Conservation (phyloP, 768 basidiomycete species). For the Pleurotus tuber-regium region DNA sequence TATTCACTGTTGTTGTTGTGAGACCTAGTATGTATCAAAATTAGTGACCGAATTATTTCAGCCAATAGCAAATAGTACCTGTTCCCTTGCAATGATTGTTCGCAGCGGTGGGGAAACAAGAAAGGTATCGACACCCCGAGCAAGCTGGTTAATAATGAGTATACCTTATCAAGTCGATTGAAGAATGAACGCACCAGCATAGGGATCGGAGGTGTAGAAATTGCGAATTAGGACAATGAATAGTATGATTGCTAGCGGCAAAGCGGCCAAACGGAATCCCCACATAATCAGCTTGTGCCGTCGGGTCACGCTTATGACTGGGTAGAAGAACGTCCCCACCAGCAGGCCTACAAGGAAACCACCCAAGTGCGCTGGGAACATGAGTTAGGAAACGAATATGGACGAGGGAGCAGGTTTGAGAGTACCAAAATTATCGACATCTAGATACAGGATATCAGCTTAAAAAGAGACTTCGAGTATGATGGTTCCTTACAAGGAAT, state of each 20-base stretch:
- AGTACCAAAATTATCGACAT: slow-evolving; percentile 87
- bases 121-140: slow-evolving; percentile 84
- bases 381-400: not conserved
- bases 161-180: slow-evolving; percentile 4
- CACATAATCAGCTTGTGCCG: slow-evolving; percentile 73
- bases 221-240: slow-evolving; percentile 83
- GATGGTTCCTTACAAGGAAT: slow-evolving; percentile 75
- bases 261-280: slow-evolving; percentile 66
- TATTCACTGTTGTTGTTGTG: not conserved
- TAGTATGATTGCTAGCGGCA: slow-evolving; percentile 74
- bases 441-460: slow-evolving; percentile 29
- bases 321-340: slow-evolving; percentile 81
- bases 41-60: not conserved
- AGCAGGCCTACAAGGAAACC: slow-evolving; percentile 85
- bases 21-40: slow-evolving; percentile 2
- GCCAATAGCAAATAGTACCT: slow-evolving; percentile 18
- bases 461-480: not conserved
- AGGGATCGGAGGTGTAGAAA: slow-evolving; percentile 88
- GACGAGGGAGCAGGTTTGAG: not conserved
- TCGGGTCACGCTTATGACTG: slow-evolving; percentile 79
- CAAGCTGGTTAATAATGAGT: slow-evolving; percentile 50
- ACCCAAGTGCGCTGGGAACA: slow-evolving; percentile 70
- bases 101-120: slow-evolving; percentile 76
- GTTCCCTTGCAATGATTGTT: slow-evolving; percentile 70
- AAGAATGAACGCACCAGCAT: slow-evolving; percentile 55